Percentiles rank a stretch among this genome's conserved stretches.
Evolutionary conservation across 2,329 filamentous ascomycete genomes (phyloP).

Genomic region (Dichotomopilus funicola): DNA sequence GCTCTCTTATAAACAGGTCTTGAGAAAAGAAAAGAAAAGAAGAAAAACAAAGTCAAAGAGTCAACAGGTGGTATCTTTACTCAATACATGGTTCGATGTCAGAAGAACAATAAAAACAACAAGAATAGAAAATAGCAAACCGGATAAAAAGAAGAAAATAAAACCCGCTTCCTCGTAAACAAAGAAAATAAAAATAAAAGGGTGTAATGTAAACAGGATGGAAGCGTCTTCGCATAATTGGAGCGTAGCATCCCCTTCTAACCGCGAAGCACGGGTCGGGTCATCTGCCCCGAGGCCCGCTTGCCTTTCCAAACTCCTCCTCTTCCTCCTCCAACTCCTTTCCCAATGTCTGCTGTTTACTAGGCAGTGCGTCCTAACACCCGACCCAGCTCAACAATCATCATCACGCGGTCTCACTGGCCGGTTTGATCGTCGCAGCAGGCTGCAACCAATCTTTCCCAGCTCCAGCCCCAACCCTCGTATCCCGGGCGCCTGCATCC

Average conservation of each 20-base stretch:
- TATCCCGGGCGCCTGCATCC: background rate
- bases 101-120: background rate
- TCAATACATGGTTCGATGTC: slow-evolving; percentile 6
- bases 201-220: too few species aligned
- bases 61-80: slow-evolving; percentile 10
- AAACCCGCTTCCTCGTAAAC: background rate
- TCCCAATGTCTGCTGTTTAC: too few species aligned
- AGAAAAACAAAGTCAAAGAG: background rate
- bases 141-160: background rate
- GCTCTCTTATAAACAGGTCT: too few species aligned
- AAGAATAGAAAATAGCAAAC: background rate
- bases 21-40: background rate
- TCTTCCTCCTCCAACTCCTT: too few species aligned
- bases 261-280: too few species aligned
- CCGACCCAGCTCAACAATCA: too few species aligned
- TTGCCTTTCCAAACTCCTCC: too few species aligned
- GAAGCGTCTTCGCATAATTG: too few species aligned
- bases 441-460: slow-evolving; percentile 5
- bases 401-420: background rate
- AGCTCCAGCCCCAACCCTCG: background rate
- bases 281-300: too few species aligned
- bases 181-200: background rate
- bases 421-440: slow-evolving; percentile 9
- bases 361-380: too few species aligned
- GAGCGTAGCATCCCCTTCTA: too few species aligned